These are phyloP conservation scores for Mariannaea sp. DNA, from an alignment of 2,329 filamentous ascomycete genomes.

Conservation along the genomic window DNA sequence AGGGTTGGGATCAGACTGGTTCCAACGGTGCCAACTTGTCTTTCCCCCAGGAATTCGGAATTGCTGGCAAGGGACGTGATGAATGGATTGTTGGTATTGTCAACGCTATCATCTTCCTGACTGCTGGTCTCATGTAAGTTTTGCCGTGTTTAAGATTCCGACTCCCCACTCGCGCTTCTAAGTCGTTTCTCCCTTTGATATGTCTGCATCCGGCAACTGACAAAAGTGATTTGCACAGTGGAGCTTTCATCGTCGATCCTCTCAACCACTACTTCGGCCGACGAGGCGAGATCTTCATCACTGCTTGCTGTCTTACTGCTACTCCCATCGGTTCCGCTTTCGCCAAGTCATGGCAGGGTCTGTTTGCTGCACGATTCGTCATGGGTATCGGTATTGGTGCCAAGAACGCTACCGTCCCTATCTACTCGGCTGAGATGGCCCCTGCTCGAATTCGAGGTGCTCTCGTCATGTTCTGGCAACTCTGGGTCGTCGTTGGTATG, in stretches of 20 bases:
- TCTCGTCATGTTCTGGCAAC: conserved; percentile 77
- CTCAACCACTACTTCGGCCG: conserved; percentile 68
- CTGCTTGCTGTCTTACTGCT: conserved; percentile 47
- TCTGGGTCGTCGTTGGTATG: conserved; percentile 40
- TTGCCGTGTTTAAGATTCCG: neutral
- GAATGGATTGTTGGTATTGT: conserved; percentile 48
- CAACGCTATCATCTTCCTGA: conserved; percentile 44
- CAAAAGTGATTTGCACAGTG: conserved; percentile 7
- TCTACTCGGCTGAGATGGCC: conserved; percentile 74
- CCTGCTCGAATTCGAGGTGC: conserved; percentile 70
- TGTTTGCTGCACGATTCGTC: conserved; percentile 68
- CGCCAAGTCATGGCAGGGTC: conserved; percentile 66
- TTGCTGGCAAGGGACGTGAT: conserved; percentile 47
- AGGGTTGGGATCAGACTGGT: conserved; percentile 69
- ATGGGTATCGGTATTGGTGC: conserved; percentile 72
- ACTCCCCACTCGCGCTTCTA: neutral
- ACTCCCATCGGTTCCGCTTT: conserved; percentile 54
- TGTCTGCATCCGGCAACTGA: conserved; percentile 8
- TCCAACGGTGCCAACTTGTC: conserved; percentile 51
- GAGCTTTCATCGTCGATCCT: conserved; percentile 52
- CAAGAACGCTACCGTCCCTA: conserved; percentile 67
- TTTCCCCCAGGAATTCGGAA: conserved; percentile 54
- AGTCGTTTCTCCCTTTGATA: neutral
- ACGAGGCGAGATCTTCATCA: conserved; percentile 69
- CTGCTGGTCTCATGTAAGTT: conserved; percentile 62